phyloP scores from a whole-genome alignment of 306 rosid species.

The Dalbergia cochinchinensis region DNA sequence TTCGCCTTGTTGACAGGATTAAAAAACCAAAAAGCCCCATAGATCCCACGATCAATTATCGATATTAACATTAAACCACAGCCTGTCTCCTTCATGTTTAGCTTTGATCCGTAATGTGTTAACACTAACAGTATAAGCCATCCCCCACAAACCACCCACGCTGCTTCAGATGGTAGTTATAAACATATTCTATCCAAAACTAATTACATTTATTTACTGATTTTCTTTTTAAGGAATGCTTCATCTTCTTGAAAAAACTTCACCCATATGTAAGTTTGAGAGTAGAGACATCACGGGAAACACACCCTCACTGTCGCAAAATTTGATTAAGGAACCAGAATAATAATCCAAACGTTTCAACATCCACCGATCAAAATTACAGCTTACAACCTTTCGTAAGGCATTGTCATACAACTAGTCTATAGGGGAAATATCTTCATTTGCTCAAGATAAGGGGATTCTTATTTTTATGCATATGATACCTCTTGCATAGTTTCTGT shows the following conservation, averaged over 20 bases:
- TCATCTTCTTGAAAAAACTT: neutral
- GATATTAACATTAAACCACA: neutral
- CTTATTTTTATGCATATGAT: constrained; percentile 52
- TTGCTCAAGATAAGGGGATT: constrained; percentile 63
- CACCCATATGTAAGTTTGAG: neutral
- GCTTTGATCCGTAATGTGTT: neutral
- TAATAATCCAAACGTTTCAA: neutral
- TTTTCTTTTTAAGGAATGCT: neutral
- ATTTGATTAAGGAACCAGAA: neutral
- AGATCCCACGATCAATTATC: neutral
- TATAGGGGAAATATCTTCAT: neutral
- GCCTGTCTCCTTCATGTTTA: neutral
- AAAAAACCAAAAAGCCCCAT: neutral
- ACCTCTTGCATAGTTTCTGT: constrained; percentile 80
- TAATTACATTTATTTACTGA: neutral
- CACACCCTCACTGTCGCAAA: neutral
- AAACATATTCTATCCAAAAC: neutral
- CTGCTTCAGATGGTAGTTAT: neutral
- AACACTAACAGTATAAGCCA: too few species aligned
- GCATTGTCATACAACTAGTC: constrained; percentile 3
- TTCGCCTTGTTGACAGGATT: neutral
- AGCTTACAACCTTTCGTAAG: neutral
- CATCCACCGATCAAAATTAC: neutral
- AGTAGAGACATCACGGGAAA: neutral
- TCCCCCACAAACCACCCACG: neutral